Conservation (phyloP, 257 asterid species). For the Eucommia ulmoides region DNA sequence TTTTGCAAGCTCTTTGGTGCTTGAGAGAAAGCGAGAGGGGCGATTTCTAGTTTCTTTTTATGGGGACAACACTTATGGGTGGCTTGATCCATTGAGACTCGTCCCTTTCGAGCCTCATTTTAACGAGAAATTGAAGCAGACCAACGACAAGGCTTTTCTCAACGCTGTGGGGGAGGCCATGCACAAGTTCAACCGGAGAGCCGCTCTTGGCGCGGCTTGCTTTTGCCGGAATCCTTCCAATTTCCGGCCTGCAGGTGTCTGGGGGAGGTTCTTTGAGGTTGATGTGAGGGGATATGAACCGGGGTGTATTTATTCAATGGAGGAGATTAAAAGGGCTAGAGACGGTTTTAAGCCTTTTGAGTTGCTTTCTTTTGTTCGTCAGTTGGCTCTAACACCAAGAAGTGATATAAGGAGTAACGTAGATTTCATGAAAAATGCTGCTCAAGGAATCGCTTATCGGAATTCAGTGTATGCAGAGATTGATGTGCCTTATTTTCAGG, state of each 20-base stretch:
- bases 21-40: conserved; percentile 9
- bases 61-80: conserved; percentile 17
- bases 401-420: background rate
- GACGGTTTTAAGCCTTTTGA: conserved; percentile 12
- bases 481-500: conserved; percentile 1
- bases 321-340: conserved; percentile 11
- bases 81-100: conserved; percentile 10
- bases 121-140: conserved; percentile 9
- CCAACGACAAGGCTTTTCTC: background rate
- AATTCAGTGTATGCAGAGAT: conserved; percentile 4
- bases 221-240: conserved; percentile 8
- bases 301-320: conserved; percentile 8
- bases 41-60: conserved; percentile 12
- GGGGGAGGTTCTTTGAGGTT: conserved; percentile 9
- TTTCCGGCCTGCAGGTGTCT: conserved; percentile 1
- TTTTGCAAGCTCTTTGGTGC: conserved; percentile 5
- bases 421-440: conserved; percentile 2
- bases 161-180: conserved; percentile 10
- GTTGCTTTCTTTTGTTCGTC: conserved; percentile 7
- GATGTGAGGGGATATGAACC: conserved; percentile 5
- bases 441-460: conserved; percentile 5
- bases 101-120: conserved; percentile 11
- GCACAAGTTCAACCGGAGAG: conserved; percentile 11
- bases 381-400: conserved; percentile 10
- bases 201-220: conserved; percentile 16